Conservation (phyloP, 768 basidiomycete genomes). For the Aureoboletus auriporus region DNA sequence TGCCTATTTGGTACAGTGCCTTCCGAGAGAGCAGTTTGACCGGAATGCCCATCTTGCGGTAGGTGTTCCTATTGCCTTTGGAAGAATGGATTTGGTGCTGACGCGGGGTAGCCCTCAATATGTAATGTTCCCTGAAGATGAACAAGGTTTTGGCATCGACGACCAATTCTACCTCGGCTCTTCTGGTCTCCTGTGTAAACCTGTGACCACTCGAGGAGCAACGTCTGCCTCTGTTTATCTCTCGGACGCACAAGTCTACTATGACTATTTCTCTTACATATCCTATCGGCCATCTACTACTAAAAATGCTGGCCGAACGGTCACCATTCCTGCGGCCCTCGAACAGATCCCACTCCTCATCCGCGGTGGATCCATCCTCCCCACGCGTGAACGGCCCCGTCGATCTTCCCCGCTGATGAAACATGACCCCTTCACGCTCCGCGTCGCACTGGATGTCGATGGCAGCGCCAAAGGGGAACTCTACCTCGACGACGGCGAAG, state of each 20-base stretch:
- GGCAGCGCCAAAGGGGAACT: conserved; percentile 72
- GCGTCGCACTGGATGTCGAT: conserved; percentile 67
- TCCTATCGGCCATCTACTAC: conserved; percentile 59
- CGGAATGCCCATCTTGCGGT: conserved; percentile 84
- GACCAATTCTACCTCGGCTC: conserved; percentile 92
- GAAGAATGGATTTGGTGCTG: background rate
- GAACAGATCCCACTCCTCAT: conserved; percentile 80
- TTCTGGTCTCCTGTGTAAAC: conserved; percentile 88
- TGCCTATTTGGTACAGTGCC: conserved; percentile 97
- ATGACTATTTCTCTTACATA: conserved; percentile 80
- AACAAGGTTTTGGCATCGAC: conserved; percentile 81
- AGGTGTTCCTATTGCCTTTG: conserved; percentile 12
- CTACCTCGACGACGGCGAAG: conserved; percentile 93
- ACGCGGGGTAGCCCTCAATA: conserved; percentile 78
- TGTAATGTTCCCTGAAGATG: conserved; percentile 87
- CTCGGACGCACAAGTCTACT: conserved; percentile 89
- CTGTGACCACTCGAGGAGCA: conserved; percentile 72
- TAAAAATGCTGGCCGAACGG: conserved; percentile 46
- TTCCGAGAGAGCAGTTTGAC: conserved; percentile 84
- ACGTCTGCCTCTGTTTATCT: conserved; percentile 76
- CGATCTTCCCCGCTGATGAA: conserved; percentile 86
- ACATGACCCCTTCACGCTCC: conserved; percentile 88
- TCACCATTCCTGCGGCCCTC: conserved; percentile 79
- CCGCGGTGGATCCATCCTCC: conserved; percentile 86
- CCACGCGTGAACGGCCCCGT: conserved; percentile 84